Evolutionary conservation across 2,329 filamentous ascomycete species (phyloP).

Genomic region (Endoconidiophora laricicola): DNA sequence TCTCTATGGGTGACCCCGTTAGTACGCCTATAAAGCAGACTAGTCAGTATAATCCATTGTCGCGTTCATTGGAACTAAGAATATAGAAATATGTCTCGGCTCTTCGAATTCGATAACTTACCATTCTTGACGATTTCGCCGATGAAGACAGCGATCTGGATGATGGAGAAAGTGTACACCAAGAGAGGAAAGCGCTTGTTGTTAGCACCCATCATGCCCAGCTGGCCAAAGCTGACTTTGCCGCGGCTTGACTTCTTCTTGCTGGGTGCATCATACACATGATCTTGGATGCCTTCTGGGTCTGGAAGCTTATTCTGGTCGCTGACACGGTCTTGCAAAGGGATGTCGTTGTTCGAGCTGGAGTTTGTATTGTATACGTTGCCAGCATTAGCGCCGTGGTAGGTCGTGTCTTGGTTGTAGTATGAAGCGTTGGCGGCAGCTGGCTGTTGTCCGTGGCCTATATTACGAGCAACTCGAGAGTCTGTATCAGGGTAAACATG

Average conservation of each 20-base stretch:
- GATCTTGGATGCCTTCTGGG: conserved; percentile 31
- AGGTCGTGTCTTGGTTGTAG: conserved; percentile 33
- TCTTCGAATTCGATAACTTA: conserved; percentile 24
- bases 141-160: conserved; percentile 76
- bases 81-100: too few species aligned
- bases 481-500: conserved; percentile 41
- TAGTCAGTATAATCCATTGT: conserved; percentile 10
- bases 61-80: background rate
- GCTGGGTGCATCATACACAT: conserved; percentile 42
- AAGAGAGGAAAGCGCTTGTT: conserved; percentile 56
- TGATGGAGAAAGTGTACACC: conserved; percentile 59
- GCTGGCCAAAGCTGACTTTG: conserved; percentile 38
- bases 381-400: conserved; percentile 31
- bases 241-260: conserved; percentile 21
- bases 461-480: conserved; percentile 2
- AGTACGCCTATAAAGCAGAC: conserved; percentile 38
- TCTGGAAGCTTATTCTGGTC: conserved; percentile 20
- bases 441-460: conserved; percentile 2
- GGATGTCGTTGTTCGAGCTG: conserved; percentile 36
- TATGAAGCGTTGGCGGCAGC: conserved; percentile 20
- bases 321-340: conserved; percentile 32
- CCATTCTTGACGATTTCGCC: conserved; percentile 74
- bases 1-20: conserved; percentile 64
- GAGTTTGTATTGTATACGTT: conserved; percentile 20
- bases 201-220: conserved; percentile 41